phyloP scores from a whole-genome alignment of 331 rosid species.

The Erythrophleum ivorense region DNA sequence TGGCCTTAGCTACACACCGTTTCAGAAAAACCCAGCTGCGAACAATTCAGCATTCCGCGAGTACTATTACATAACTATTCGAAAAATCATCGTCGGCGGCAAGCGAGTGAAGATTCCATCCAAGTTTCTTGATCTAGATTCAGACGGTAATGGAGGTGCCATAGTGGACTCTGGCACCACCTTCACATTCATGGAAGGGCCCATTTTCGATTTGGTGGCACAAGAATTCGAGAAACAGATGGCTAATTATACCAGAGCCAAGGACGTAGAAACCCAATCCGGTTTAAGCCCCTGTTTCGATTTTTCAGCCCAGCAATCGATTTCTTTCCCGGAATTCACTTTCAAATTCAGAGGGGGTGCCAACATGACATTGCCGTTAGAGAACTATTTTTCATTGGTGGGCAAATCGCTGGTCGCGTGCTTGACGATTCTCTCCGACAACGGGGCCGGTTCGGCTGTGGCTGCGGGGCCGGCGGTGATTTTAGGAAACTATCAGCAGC shows the following conservation, averaged over 20 bases:
- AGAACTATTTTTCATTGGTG: constrained; percentile 67
- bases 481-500: constrained; percentile 87
- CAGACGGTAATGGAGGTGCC: constrained; percentile 78
- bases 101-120: constrained; percentile 61
- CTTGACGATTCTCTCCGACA: constrained; percentile 61
- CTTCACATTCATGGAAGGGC: constrained; percentile 74
- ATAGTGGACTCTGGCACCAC: constrained; percentile 89
- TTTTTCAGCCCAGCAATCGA: constrained; percentile 36
- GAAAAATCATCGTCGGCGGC: constrained; percentile 63
- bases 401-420: constrained; percentile 53
- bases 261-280: constrained; percentile 53
- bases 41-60: constrained; percentile 51
- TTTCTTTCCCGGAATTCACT: constrained; percentile 58
- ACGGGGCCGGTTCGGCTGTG: constrained; percentile 14
- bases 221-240: constrained; percentile 61
- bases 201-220: constrained; percentile 59
- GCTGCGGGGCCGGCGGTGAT: constrained; percentile 73
- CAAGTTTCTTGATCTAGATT: constrained; percentile 49
- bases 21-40: constrained; percentile 53
- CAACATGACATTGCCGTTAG: constrained; percentile 61
- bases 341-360: constrained; percentile 90
- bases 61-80: constrained; percentile 70
- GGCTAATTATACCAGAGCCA: constrained; percentile 61
- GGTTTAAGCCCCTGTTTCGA: constrained; percentile 80
- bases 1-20: constrained; percentile 68